phyloP scores from a whole-genome alignment of 2,329 filamentous ascomycete genomes.

The Orbilia quercus region DNA sequence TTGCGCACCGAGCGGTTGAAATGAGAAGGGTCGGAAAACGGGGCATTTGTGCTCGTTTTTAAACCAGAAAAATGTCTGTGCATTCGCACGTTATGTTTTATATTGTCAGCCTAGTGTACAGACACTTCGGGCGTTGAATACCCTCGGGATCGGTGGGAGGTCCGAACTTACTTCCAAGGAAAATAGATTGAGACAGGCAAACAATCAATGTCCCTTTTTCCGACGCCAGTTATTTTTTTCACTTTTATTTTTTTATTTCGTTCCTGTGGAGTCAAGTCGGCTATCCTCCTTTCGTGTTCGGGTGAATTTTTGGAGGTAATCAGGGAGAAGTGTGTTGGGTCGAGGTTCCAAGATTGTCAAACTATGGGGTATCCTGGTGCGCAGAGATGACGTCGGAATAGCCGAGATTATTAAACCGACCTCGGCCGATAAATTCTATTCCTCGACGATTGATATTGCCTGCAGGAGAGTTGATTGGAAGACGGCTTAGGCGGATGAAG shows the following conservation, averaged over 20 bases:
- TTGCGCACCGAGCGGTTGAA: constrained; percentile 48
- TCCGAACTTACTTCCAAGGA: constrained; percentile 17
- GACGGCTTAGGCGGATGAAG: constrained; percentile 10
- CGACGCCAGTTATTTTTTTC: constrained; percentile 4
- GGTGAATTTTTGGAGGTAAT: constrained; percentile 42
- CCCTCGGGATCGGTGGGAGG: constrained; percentile 3
- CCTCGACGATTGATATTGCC: constrained; percentile 16
- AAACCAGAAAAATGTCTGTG: constrained; percentile 49
- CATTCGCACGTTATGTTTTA: constrained; percentile 48
- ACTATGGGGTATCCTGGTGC: constrained; percentile 41
- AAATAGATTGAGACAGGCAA: constrained; percentile 9
- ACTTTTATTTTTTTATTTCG: not conserved
- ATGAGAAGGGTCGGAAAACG: constrained; percentile 56
- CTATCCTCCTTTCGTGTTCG: constrained; percentile 51
- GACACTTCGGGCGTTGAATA: not conserved
- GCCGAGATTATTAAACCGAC: constrained; percentile 55
- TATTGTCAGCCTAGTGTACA: constrained; percentile 42
- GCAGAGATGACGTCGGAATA: constrained; percentile 55
- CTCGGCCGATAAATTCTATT: constrained; percentile 40
- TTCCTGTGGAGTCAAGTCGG: constrained; percentile 7
- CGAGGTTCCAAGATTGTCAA: constrained; percentile 34
- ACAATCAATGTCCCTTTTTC: constrained; percentile 14
- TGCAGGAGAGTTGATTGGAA: constrained; percentile 16
- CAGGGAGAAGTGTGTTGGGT: constrained; percentile 13
- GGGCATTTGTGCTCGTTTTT: constrained; percentile 51